A percentile compares a stretch with the other conserved stretches of the same genome.
Conservation (phyloP, 75 land plant species). For the Selaginella tamariscina region DNA sequence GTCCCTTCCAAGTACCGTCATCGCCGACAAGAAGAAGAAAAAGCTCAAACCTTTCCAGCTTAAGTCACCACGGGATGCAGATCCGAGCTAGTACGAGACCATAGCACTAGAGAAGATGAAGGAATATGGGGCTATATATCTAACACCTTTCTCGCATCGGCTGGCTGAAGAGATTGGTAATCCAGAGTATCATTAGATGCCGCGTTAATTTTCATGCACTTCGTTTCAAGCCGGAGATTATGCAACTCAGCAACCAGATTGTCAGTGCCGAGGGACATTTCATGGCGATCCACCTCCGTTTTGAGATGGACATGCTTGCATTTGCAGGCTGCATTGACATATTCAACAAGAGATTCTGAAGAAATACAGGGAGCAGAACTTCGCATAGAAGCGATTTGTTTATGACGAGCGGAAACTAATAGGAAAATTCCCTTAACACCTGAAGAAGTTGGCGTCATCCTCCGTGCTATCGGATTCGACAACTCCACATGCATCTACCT, state of each 20-base stretch:
- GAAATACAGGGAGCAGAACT: constrained; percentile 77
- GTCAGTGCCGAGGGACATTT: constrained; percentile 69
- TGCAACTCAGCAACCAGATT: constrained; percentile 57
- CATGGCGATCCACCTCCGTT: constrained; percentile 94
- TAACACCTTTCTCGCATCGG: constrained; percentile 94
- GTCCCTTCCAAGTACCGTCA: constrained; percentile 43
- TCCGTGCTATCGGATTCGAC: constrained; percentile 76
- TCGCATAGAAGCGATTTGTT: constrained; percentile 53
- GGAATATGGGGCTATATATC: constrained; percentile 83
- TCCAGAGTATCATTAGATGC: constrained; percentile 83
- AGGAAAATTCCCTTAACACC: constrained; percentile 97
- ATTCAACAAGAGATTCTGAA: constrained; percentile 63
- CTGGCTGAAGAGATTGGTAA: constrained; percentile 84
- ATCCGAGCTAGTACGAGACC: constrained; percentile 71
- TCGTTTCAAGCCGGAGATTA: constrained; percentile 66
- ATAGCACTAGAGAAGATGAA: constrained; percentile 78
- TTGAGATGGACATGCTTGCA: constrained; percentile 97
- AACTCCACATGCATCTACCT: constrained; percentile 85
- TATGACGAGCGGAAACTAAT: constrained; percentile 66
- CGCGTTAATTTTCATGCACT: constrained; percentile 94
- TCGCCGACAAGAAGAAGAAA: constrained; percentile 47
- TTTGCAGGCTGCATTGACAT: constrained; percentile 96
- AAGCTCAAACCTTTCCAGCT: constrained; percentile 81
- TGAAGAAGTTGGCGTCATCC: constrained; percentile 86
- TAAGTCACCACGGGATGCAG: constrained; percentile 83